A percentile compares a stretch with the other conserved stretches of the same genome.
Evolutionary conservation across 2,329 filamentous ascomycete species (phyloP).

Genomic region (Trichoderma sp.): DNA sequence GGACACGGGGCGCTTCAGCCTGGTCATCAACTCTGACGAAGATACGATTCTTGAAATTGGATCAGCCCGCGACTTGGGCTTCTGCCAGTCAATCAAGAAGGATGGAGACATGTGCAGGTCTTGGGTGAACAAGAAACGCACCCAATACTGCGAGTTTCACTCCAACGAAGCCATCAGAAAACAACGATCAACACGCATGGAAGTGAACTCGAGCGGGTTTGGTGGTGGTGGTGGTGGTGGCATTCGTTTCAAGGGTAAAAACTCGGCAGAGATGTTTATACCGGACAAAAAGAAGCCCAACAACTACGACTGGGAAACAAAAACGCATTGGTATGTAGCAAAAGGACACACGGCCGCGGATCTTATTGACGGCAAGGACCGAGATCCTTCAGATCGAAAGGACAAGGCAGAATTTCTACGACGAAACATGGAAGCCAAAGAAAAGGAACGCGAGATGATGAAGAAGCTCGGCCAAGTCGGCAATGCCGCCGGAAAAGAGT

Average conservation of each 20-base stretch:
- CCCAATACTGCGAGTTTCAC: slow-evolving; percentile 90
- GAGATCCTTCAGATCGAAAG: slow-evolving; percentile 54
- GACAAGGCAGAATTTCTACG: slow-evolving; percentile 66
- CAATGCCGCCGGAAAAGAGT: slow-evolving; percentile 66
- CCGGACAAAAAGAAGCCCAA: slow-evolving; percentile 27
- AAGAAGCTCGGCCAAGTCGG: slow-evolving; percentile 64
- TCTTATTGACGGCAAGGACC: slow-evolving; percentile 64
- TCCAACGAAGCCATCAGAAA: slow-evolving; percentile 78
- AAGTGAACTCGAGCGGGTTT: slow-evolving; percentile 70
- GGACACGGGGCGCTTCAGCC: slow-evolving; percentile 79
- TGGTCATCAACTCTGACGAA: slow-evolving; percentile 80
- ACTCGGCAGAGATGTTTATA: slow-evolving; percentile 22
- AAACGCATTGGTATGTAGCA: slow-evolving; percentile 55
- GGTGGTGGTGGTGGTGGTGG: slow-evolving; percentile 27
- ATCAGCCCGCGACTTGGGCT: slow-evolving; percentile 77
- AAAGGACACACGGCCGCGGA: slow-evolving; percentile 54
- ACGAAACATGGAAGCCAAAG: slow-evolving; percentile 61
- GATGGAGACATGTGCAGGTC: slow-evolving; percentile 76
- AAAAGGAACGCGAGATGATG: slow-evolving; percentile 71
- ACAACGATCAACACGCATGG: slow-evolving; percentile 63
- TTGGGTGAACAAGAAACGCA: slow-evolving; percentile 88
- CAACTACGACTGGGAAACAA: slow-evolving; percentile 59
- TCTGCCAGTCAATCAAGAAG: slow-evolving; percentile 80
- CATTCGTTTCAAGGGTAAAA: slow-evolving; percentile 33
- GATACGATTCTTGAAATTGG: slow-evolving; percentile 92